Conservation (phyloP, 306 rosid species). For the Quillaja saponaria region DNA sequence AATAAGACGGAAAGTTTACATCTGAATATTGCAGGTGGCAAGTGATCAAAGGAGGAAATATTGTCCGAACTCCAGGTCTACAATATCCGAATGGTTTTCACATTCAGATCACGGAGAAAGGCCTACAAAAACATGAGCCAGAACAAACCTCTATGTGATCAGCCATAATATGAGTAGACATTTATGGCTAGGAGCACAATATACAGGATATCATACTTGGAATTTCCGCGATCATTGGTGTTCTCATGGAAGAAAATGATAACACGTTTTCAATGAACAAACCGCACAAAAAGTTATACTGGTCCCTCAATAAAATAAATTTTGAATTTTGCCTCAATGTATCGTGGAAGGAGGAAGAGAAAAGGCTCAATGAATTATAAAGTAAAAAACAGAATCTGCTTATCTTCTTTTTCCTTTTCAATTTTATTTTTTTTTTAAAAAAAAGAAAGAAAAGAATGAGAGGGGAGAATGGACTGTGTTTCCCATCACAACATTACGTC, state of each 20-base stretch:
- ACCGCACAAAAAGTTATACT: conserved; percentile 28
- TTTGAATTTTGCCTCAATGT: conserved; percentile 25
- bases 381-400: conserved; percentile 11
- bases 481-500: conserved; percentile 7
- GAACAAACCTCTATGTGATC: conserved; percentile 23
- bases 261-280: conserved; percentile 19
- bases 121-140: conserved; percentile 29
- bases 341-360: neutral
- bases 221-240: conserved; percentile 23
- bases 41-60: conserved; percentile 72
- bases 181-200: conserved; percentile 14
- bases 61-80: conserved; percentile 67
- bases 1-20: conserved; percentile 18
- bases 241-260: conserved; percentile 32
- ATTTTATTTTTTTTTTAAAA: too few relatives aligned
- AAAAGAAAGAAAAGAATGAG: conserved; percentile 5
- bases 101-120: conserved; percentile 52
- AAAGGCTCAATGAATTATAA: neutral
- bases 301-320: conserved; percentile 19
- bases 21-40: conserved; percentile 49
- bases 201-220: conserved; percentile 8
- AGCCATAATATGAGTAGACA: conserved; percentile 17
- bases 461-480: conserved; percentile 14
- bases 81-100: conserved; percentile 84
- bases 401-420: too few relatives aligned